These are phyloP conservation scores for Stipa capillata DNA, from an alignment of 176 grass and related monocot species.

Conservation along the genomic window DNA sequence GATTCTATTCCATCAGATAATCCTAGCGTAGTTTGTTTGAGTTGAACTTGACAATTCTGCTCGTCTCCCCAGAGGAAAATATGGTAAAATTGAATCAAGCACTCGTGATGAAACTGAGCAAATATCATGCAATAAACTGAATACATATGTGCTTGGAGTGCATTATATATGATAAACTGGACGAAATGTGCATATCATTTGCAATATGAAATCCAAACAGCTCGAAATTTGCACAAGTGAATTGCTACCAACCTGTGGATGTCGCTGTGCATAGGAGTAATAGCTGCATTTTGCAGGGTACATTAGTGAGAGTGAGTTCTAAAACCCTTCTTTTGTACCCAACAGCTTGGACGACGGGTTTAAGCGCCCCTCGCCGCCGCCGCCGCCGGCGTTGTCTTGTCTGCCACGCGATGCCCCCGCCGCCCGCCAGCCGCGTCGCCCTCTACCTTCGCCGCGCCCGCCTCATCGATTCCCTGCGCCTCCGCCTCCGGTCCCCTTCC, in stretches of 20 bases:
- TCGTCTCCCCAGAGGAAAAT: not conserved
- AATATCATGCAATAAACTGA: not conserved
- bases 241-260: not conserved
- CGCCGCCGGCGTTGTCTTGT: not conserved
- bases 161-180: not conserved
- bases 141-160: not conserved
- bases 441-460: constrained; percentile 60
- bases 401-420: constrained; percentile 17
- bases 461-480: constrained; percentile 46
- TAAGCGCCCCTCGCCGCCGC: not conserved
- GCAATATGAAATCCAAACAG: not conserved
- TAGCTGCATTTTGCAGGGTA: not conserved
- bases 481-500: constrained; percentile 22
- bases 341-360: not conserved
- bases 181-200: not conserved
- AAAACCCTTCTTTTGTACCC: not conserved
- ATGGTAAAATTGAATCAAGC: not conserved
- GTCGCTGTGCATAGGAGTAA: no score
- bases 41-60: not conserved
- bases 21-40: not conserved
- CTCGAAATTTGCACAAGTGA: not conserved
- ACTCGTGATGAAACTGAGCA: not conserved
- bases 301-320: not conserved
- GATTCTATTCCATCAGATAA: not conserved
- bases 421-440: constrained; percentile 9